These are phyloP conservation scores for Candida neerlandica DNA, from an alignment of 1,139 yeast species.

Conservation along the genomic window DNA sequence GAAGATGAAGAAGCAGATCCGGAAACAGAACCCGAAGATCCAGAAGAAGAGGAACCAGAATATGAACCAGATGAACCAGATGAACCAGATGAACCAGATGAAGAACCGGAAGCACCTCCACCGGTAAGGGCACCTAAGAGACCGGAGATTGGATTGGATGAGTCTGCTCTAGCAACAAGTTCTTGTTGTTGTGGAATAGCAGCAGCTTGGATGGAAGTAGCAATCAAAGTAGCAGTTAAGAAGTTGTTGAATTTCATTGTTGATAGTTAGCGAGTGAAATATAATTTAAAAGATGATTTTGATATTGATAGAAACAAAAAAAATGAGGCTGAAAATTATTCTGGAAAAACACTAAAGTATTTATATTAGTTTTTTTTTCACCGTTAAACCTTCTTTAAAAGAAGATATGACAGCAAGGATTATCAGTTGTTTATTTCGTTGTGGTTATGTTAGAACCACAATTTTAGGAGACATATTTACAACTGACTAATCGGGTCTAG, in stretches of 20 bases:
- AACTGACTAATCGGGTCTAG: background rate
- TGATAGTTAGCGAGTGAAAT: background rate
- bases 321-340: background rate
- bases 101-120: too few relatives aligned
- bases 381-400: background rate
- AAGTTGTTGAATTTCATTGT: conserved; percentile 4
- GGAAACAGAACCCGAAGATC: background rate
- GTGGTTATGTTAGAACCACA: background rate
- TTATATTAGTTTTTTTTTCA: background rate
- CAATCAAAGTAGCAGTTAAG: conserved; percentile 1
- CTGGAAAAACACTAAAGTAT: background rate
- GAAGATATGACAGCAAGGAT: background rate
- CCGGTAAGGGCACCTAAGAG: background rate
- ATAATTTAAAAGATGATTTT: background rate
- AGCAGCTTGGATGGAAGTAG: conserved; percentile 1
- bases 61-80: background rate
- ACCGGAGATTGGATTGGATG: background rate
- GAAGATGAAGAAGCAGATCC: background rate
- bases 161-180: conserved; percentile 1
- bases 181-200: conserved; percentile 1
- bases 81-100: background rate
- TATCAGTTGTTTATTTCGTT: background rate
- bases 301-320: background rate
- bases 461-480: too few relatives aligned
- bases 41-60: background rate